These are phyloP conservation scores for Botrytis porri DNA, from an alignment of 2,329 filamentous ascomycete species.

Conservation along the genomic window DNA sequence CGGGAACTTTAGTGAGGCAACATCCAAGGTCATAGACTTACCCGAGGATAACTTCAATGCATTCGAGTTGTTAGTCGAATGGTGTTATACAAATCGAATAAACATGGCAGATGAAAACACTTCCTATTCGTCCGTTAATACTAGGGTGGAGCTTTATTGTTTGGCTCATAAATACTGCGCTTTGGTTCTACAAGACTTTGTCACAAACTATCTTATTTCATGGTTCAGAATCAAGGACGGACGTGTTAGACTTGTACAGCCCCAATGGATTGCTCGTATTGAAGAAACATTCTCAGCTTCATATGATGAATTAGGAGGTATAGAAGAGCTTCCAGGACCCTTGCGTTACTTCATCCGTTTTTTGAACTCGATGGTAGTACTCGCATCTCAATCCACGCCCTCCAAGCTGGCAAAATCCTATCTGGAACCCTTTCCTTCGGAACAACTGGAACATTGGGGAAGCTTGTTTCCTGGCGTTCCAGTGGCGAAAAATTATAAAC, in stretches of 20 bases:
- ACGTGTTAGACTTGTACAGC: background rate
- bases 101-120: background rate
- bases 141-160: background rate
- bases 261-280: background rate
- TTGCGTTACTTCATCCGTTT: background rate
- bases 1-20: conserved; percentile 18
- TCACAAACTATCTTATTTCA: background rate
- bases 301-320: background rate
- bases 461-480: background rate
- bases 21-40: conserved; percentile 8
- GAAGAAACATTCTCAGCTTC: background rate
- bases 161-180: conserved; percentile 3
- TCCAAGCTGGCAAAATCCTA: background rate
- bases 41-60: conserved; percentile 20
- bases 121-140: background rate
- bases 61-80: conserved; percentile 15
- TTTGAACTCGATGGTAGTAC: background rate
- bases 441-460: background rate
- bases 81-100: conserved; percentile 10
- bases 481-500: background rate
- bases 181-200: background rate
- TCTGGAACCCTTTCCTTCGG: background rate
- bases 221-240: background rate
- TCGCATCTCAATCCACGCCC: background rate
- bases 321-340: background rate